Percentiles rank a stretch among this genome's conserved stretches.
These are phyloP conservation scores for Sarcocystis neurona DNA, from an alignment of 169 alveolate species.

Conservation along the genomic window DNA sequence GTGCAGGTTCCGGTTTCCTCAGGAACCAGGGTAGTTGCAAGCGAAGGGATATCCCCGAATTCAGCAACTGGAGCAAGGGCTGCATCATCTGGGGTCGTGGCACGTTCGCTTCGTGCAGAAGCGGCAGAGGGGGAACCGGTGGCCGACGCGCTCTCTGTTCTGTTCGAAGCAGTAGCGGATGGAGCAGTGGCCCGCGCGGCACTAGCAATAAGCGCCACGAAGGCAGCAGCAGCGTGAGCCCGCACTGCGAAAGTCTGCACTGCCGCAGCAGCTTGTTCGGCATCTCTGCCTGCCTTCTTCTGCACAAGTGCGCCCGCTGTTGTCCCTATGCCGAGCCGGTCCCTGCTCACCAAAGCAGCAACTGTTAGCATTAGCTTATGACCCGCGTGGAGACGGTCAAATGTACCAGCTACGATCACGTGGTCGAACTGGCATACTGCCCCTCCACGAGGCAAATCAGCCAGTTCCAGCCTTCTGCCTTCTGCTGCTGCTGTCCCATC, in stretches of 20 bases:
- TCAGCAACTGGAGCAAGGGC: no score
- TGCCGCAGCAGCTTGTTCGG: constrained; percentile 58
- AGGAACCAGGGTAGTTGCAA: no score
- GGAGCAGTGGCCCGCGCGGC: no score
- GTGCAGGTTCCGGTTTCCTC: no score
- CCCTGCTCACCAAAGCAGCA: constrained; percentile 66
- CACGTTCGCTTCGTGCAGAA: no score
- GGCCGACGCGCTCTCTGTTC: no score
- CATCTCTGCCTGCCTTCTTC: constrained; percentile 48
- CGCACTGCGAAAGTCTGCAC: constrained; percentile 53
- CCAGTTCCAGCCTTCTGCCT: neutral
- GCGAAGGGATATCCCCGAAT: no score
- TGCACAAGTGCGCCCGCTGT: constrained; percentile 64
- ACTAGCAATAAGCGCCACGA: constrained; percentile 43
- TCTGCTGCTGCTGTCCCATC: neutral
- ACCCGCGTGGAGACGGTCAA: constrained; percentile 76
- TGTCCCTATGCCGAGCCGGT: constrained; percentile 61
- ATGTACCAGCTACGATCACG: constrained; percentile 71
- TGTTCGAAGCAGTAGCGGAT: no score
- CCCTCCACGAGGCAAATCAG: neutral
- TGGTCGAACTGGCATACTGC: constrained; percentile 1
- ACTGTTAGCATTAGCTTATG: constrained; percentile 72
- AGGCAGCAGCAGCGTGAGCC: constrained; percentile 50
- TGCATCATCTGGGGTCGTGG: no score
- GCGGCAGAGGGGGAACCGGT: no score